phyloP scores from a whole-genome alignment of 768 basidiomycete genomes.

The Lentinula guzmanii region DNA sequence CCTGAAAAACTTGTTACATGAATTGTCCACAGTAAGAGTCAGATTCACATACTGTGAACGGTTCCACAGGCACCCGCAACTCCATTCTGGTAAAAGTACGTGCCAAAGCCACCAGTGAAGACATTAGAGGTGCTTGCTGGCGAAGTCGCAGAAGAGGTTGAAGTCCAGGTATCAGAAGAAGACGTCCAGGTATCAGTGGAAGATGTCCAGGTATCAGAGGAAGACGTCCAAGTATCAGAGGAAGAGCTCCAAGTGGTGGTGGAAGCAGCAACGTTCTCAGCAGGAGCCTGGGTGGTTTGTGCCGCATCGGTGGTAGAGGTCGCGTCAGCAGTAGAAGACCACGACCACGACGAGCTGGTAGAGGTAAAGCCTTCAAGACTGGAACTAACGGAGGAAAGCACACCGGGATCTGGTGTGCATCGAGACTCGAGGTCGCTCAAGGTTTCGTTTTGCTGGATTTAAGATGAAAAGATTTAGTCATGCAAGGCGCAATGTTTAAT shows the following conservation, averaged over 20 bases:
- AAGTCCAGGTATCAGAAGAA: neutral
- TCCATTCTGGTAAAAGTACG: constrained; percentile 67
- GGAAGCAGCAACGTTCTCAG: neutral
- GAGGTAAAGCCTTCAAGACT: constrained; percentile 17
- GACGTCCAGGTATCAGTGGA: constrained; percentile 9
- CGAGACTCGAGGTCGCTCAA: constrained; percentile 45
- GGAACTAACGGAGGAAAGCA: constrained; percentile 37
- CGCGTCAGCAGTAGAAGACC: constrained; percentile 19
- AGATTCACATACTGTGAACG: neutral
- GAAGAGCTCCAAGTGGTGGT: neutral
- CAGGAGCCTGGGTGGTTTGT: constrained; percentile 27
- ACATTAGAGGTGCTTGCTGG: constrained; percentile 6
- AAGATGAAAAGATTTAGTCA: neutral
- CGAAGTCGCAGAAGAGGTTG: neutral
- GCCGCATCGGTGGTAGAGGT: constrained; percentile 18
- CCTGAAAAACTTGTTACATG: constrained; percentile 22
- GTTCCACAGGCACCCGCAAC: constrained; percentile 77
- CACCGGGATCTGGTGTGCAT: constrained; percentile 36
- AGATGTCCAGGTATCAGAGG: constrained; percentile 11
- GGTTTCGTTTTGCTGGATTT: neutral
- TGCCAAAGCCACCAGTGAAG: constrained; percentile 44
- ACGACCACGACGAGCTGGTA: constrained; percentile 14
- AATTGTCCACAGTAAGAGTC: neutral
- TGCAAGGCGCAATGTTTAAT: constrained; percentile 4
- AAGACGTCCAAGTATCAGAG: constrained; percentile 12